Base-by-base conservation (phyloP, 805 yeast genomes). In the Candida krabiensis region DNA sequence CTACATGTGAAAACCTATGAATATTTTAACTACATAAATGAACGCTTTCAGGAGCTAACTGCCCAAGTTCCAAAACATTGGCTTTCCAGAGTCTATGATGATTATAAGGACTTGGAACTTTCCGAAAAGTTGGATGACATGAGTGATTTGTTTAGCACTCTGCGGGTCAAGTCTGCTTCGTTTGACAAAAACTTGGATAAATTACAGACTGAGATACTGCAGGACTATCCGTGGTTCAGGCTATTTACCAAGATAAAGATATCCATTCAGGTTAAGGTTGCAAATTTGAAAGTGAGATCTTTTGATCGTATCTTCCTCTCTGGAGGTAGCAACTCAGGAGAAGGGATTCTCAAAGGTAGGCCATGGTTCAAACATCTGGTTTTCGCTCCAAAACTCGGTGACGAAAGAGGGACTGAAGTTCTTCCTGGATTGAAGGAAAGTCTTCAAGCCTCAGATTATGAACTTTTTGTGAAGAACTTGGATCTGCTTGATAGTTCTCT, bases 191-290 rank as follows among this genome's bases (percentile, higher is more conserved):
- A 34, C 3, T 25, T 56, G 39, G 43, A 39, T n/a, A 14, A 14
- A 2, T 66, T 86, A 19, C 79, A 77, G 45, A 60, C 63, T 2
- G 69, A 73, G 23, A 75, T 80, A 38, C 60, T 70, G 1, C 64
- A 71, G 29, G 97, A 87, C 50, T 83, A 75, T 50, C 89, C 96
- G 1, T 84, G 96, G 89, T 87, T 82, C 65, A 68, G 73, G 45
- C 63, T 73, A 36, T 72, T 69, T 47, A 73, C 69, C 46, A 87
- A 87, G 58, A 53, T 86, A 25, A 70, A 65, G 35, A 67, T 80
- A 4, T 81, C 79, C 35, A 72, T 83, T 12, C 72, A 73, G 38
- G 66, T 83, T 40, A 75, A 81, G 40, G 56, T 75, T 19, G 62
- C 76, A 5, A 81, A 82, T 47, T 63, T 66, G 37, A 77, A 74